These are phyloP conservation scores for Catharanthus roseus DNA, from an alignment of 257 asterid species.

Conservation along the genomic window DNA sequence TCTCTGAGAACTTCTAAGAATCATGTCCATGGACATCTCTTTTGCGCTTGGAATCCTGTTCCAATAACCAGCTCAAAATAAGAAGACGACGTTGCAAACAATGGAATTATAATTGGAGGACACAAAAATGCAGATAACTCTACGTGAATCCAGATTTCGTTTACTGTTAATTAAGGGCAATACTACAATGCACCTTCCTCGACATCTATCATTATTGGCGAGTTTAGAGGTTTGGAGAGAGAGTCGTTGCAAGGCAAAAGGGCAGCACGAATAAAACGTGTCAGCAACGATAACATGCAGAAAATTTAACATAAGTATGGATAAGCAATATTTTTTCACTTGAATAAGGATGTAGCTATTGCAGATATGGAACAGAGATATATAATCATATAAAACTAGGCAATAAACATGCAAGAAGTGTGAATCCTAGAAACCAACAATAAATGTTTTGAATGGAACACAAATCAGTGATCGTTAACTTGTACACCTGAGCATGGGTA, in stretches of 20 bases:
- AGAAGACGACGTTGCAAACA: neutral
- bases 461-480: too few relatives aligned
- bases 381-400: neutral
- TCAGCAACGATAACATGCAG: neutral
- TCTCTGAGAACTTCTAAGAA: slow-evolving; percentile 63
- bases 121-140: neutral
- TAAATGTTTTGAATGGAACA: too few relatives aligned
- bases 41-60: slow-evolving; percentile 32
- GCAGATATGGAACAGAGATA: neutral
- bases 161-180: neutral
- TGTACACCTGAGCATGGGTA: too few relatives aligned
- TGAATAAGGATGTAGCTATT: neutral
- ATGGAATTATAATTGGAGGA: neutral
- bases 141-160: neutral
- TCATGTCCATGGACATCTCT: slow-evolving; percentile 39
- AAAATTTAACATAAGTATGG: neutral
- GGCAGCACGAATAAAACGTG: neutral
- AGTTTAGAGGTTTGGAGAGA: neutral
- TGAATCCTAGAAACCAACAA: neutral
- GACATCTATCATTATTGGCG: neutral
- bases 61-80: slow-evolving; percentile 9
- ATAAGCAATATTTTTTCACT: neutral
- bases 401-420: neutral
- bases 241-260: neutral
- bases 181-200: neutral